These are phyloP conservation scores for Linum tenue DNA, from an alignment of 345 rosid species.

Conservation along the genomic window DNA sequence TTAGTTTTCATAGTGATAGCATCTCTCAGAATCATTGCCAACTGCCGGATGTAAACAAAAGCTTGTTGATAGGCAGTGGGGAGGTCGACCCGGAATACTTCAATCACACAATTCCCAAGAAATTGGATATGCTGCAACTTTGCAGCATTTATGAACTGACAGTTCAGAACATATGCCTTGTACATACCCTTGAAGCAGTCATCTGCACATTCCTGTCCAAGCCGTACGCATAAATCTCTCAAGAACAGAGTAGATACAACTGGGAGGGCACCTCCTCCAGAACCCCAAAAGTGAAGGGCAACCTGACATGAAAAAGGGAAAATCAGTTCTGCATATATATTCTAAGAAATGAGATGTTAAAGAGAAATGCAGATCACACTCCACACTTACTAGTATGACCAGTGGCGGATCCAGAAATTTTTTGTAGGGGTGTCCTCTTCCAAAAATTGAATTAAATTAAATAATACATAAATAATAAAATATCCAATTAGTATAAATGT, in stretches of 20 bases:
- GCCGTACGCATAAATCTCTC: slow-evolving; percentile 71
- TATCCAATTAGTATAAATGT: too few species aligned
- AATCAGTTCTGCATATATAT: not conserved
- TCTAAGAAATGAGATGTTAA: too few species aligned
- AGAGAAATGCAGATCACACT: too few species aligned
- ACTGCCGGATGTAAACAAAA: slow-evolving; percentile 77
- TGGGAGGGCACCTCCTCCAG: slow-evolving; percentile 78
- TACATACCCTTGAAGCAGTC: slow-evolving; percentile 85
- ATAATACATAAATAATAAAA: too few species aligned
- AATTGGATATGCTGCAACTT: slow-evolving; percentile 74
- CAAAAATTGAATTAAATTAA: too few species aligned
- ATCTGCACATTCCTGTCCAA: slow-evolving; percentile 73
- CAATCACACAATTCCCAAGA: slow-evolving; percentile 73
- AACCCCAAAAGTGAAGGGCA: slow-evolving; percentile 93
- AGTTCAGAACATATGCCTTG: slow-evolving; percentile 84
- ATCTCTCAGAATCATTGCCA: slow-evolving; percentile 76
- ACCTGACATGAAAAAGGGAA: slow-evolving; percentile 31
- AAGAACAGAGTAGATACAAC: slow-evolving; percentile 75
- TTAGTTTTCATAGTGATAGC: slow-evolving; percentile 84
- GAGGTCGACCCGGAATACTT: slow-evolving; percentile 79
- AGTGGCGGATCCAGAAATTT: too few species aligned
- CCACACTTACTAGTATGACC: too few species aligned
- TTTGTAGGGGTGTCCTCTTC: too few species aligned
- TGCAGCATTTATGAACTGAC: slow-evolving; percentile 71
- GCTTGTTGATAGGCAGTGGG: slow-evolving; percentile 91